Conservation (phyloP, 2,329 filamentous ascomycete species). For the Phialemonium atrogriseum region DNA sequence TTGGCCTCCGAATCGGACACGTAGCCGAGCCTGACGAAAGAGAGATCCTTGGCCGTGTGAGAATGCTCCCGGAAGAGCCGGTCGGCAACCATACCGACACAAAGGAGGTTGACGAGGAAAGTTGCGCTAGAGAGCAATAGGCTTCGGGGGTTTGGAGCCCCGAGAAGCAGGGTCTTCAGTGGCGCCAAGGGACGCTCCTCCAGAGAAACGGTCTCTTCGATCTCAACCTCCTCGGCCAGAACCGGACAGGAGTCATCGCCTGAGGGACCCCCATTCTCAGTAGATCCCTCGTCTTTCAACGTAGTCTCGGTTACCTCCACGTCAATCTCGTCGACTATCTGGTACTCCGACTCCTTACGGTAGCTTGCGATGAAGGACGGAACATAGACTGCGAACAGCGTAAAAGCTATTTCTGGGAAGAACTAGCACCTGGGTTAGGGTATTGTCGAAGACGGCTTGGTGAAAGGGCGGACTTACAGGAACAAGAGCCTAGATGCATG, state of each 20-base stretch:
- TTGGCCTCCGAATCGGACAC: conserved; percentile 74
- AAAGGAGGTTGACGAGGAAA: conserved; percentile 61
- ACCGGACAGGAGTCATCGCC: conserved; percentile 20
- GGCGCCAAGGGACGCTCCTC: conserved; percentile 47
- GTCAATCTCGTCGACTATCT: conserved; percentile 52
- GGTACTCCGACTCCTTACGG: conserved; percentile 45
- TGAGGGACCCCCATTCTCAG: too few species aligned
- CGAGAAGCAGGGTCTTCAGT: conserved; percentile 62
- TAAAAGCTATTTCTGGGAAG: conserved; percentile 35
- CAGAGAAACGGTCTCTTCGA: conserved; percentile 55
- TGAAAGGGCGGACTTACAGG: conserved; percentile 20
- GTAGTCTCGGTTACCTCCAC: conserved; percentile 41
- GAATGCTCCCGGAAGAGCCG: conserved; percentile 68
- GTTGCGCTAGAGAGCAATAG: conserved; percentile 57
- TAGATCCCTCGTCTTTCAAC: conserved; percentile 10
- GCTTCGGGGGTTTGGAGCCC: conserved; percentile 66
- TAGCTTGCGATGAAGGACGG: conserved; percentile 55
- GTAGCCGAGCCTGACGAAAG: conserved; percentile 81
- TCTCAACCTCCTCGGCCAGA: conserved; percentile 43
- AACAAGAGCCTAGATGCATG: conserved; percentile 26
- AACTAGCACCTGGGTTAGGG: conserved; percentile 9
- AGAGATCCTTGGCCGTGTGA: conserved; percentile 65
- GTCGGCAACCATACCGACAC: conserved; percentile 66
- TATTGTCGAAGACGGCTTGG: neutral
- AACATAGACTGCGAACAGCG: conserved; percentile 58